These are phyloP conservation scores for Mycena amicta DNA, from an alignment of 768 basidiomycete genomes.

Conservation along the genomic window DNA sequence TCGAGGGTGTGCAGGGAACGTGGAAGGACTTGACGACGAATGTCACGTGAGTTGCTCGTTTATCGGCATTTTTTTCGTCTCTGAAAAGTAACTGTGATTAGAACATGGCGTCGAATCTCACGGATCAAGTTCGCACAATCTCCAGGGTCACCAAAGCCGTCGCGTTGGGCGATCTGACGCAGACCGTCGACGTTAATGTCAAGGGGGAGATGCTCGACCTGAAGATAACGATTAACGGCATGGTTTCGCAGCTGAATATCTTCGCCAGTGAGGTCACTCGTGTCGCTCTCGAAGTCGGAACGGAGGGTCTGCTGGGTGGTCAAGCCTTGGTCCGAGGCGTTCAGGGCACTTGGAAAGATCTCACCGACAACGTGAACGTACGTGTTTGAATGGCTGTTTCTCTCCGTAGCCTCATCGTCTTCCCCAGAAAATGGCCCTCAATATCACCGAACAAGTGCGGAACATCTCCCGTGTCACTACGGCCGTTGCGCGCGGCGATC, in stretches of 20 bases:
- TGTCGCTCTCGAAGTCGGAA: constrained; percentile 22
- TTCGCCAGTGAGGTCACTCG: constrained; percentile 22
- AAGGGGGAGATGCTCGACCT: constrained; percentile 67
- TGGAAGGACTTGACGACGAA: constrained; percentile 63
- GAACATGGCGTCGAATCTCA: background rate
- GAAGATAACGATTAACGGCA: constrained; percentile 81
- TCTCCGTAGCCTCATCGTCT: background rate
- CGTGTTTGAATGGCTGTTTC: constrained; percentile 39
- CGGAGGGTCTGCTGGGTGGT: constrained; percentile 19
- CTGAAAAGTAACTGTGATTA: background rate
- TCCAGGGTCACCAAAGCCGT: constrained; percentile 2
- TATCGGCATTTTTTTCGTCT: too few relatives aligned
- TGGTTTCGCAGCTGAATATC: constrained; percentile 7
- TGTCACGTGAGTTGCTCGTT: constrained; percentile 51
- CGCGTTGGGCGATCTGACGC: background rate
- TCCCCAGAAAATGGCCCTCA: constrained; percentile 53
- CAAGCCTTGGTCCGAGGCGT: constrained; percentile 21
- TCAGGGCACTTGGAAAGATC: constrained; percentile 24
- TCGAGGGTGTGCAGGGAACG: constrained; percentile 69
- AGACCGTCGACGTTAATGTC: constrained; percentile 2
- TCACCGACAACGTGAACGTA: constrained; percentile 22
- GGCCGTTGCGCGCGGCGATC: constrained; percentile 87
- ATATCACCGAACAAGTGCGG: constrained; percentile 18
- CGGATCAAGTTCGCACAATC: background rate
- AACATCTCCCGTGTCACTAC: constrained; percentile 72